phyloP scores from a whole-genome alignment of 768 basidiomycete genomes.

The Calocera cornea region DNA sequence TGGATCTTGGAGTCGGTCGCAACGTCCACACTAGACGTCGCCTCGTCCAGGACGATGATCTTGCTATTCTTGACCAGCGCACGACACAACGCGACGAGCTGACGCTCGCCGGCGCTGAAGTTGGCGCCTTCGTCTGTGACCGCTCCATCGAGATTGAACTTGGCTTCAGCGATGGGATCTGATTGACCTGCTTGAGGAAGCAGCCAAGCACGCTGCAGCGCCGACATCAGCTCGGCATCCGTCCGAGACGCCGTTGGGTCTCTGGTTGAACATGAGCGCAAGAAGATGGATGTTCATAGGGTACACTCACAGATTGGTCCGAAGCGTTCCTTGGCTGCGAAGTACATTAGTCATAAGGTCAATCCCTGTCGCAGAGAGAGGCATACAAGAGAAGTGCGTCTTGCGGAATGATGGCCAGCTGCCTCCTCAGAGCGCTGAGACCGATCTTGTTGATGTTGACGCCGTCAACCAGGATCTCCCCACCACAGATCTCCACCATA shows the following conservation, averaged over 20 bases:
- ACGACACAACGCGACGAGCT: conserved; percentile 47
- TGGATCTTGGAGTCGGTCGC: conserved; percentile 52
- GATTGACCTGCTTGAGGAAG: conserved; percentile 29
- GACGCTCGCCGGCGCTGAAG: conserved; percentile 55
- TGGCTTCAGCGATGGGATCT: conserved; percentile 41
- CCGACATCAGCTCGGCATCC: conserved; percentile 49
- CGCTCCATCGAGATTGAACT: conserved; percentile 49
- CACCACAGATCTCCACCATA: conserved; percentile 45
- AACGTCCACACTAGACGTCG: conserved; percentile 46
- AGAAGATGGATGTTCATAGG: neutral
- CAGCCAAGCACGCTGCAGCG: conserved; percentile 47
- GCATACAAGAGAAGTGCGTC: conserved; percentile 39
- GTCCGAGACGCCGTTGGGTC: conserved; percentile 41
- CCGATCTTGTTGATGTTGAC: conserved; percentile 40
- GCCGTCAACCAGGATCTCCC: conserved; percentile 47
- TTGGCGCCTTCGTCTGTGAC: conserved; percentile 57
- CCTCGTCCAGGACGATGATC: conserved; percentile 52
- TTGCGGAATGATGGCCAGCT: conserved; percentile 57
- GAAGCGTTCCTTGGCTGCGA: conserved; percentile 29
- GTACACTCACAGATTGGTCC: conserved; percentile 36
- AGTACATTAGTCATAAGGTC: neutral
- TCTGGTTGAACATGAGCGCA: conserved; percentile 19
- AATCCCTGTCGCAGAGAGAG: conserved; percentile 18
- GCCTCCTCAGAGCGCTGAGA: conserved; percentile 38
- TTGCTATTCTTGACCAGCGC: conserved; percentile 48